These are phyloP conservation scores for Ceriops tagal DNA, from an alignment of 345 rosid genomes.

Conservation along the genomic window DNA sequence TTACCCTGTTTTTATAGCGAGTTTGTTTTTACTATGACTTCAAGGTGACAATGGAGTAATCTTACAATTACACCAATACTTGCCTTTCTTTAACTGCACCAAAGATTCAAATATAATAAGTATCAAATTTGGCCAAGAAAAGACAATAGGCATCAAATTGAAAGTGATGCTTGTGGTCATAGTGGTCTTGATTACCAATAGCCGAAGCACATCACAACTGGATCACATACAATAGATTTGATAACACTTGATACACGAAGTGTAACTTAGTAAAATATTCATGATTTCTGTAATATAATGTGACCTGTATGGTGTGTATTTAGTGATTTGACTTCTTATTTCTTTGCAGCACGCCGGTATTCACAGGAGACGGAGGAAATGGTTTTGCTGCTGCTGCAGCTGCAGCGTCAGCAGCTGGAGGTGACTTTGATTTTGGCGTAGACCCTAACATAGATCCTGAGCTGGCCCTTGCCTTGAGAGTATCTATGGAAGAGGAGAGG, in stretches of 20 bases:
- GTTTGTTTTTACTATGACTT: no score
- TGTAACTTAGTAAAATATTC: background rate
- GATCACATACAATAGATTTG: no score
- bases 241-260: background rate
- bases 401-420: constrained; percentile 48
- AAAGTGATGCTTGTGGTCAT: no score
- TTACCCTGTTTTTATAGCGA: no score
- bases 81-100: no score
- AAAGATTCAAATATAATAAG: no score
- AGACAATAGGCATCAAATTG: no score
- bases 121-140: no score
- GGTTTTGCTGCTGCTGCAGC: constrained; percentile 68
- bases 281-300: background rate
- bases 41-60: no score
- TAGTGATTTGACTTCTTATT: background rate
- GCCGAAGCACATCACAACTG: no score
- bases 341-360: constrained; percentile 57
- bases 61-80: no score
- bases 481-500: constrained; percentile 83
- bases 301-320: background rate
- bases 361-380: constrained; percentile 67
- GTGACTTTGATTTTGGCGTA: constrained; percentile 63
- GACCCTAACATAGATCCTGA: constrained; percentile 84
- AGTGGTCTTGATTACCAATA: no score
- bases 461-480: constrained; percentile 74